Conservation (phyloP, 306 rosid genomes). For the Malus fusca region DNA sequence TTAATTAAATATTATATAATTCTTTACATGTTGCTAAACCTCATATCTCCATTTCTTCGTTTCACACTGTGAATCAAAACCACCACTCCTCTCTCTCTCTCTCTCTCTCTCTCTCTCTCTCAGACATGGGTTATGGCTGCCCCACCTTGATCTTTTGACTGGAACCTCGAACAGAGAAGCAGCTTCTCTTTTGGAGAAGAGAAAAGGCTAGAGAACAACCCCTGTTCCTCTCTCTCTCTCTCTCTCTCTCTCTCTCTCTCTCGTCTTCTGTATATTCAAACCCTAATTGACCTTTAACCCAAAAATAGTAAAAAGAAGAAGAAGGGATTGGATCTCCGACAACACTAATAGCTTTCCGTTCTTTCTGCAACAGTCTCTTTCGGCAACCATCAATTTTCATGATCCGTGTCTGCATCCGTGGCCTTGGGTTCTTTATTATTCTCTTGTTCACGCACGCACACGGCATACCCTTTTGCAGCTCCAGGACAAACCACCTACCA, state of each 20-base stretch:
- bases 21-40: neutral
- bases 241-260: neutral
- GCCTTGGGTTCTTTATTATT: constrained; percentile 31
- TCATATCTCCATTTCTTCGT: constrained; percentile 13
- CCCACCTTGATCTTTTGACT: constrained; percentile 56
- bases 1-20: neutral
- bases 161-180: constrained; percentile 32
- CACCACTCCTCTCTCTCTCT: constrained; percentile 30
- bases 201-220: constrained; percentile 24
- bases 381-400: constrained; percentile 24
- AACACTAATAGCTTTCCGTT: neutral
- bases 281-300: constrained; percentile 29
- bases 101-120: neutral
- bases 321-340: neutral
- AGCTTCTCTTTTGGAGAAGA: constrained; percentile 35
- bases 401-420: neutral
- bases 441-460: constrained; percentile 10
- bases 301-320: constrained; percentile 1
- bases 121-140: constrained; percentile 17
- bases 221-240: neutral
- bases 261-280: constrained; percentile 5
- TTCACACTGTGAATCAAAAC: constrained; percentile 34
- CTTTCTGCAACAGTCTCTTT: neutral
- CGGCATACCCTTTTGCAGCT: constrained; percentile 11
- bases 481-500: constrained; percentile 28